Evolutionary conservation across 495 filamentous ascomycete genomes (phyloP), one percentile per base, ranked within the genome.

Genomic region (Lophiotrema nucula): DNA sequence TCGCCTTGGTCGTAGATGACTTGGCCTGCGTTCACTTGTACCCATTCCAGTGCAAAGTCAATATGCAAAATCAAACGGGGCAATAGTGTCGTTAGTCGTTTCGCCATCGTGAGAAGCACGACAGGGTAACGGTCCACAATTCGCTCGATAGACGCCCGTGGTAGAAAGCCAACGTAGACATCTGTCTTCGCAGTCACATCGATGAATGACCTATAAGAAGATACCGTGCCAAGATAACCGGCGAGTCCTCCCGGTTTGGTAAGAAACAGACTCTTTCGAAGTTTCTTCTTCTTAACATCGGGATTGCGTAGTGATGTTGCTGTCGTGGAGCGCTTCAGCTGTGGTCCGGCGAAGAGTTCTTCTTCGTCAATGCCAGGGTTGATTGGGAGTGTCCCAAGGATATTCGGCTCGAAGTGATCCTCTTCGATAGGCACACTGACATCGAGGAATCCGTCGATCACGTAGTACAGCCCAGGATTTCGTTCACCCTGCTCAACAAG

Each of bases 111-210:
- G 39, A 97, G 73, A 15, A 97, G 76, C 3, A 97, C 88, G 53
- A 97, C 88, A 0, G 93, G 93, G 62, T 95, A 90, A 59, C 83
- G 84, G 53, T 98, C 93, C 2, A 95, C 90, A 45, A 97, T 89
- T 56, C 90, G 82, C 64, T 98, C 93, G 41, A 98, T 79, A 1
- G 92, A 90, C 1, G 83, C 79, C 38, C 91, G 78, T 0, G 93
- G 92, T 4, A 98, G 80, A 66, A 98, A 98, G 15, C 93, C 93
- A 27, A 97, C 95, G 68, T 97, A 97, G 25, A 97, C 93, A 74
- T 98, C 95, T 1, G 95, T 97, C 75, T 97, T 97, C 8, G 93
- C 93, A 31, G 92, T 86, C 6, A 98, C 91, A 67, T 97, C 93
- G 21, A 96, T 91, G 69, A 97, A 96, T 0, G 95, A 97, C 25